Base-by-base conservation (phyloP, 1,284 basidiomycete species). In the Phlebopus sp. region DNA sequence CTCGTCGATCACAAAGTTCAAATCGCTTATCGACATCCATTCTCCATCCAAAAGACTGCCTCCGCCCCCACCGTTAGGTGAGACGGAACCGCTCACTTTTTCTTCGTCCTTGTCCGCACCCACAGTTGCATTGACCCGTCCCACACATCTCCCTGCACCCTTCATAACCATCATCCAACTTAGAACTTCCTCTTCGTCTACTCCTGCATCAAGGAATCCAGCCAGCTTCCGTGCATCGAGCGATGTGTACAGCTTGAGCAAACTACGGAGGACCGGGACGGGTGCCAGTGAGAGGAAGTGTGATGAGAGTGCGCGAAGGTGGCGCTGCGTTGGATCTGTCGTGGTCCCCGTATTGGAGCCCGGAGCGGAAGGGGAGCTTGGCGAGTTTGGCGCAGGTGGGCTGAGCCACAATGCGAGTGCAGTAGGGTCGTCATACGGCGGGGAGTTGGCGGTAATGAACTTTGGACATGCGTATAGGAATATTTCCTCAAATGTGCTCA, bases 101-200 rank as follows among this genome's bases (percentile, higher is more conserved):
- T 59, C 56, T 14, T 63, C 57, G 37, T 63, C 62, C 52, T 55
- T 66, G 38, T 64, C 62, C 0, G 44, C 27, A 8, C 55, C 55
- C 2, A 55, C 31, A 1, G 55, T 41, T 2, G 50, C 49, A 25
- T 49, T 62, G 37, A 66, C 76, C 2, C 84, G 72, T 56, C 84
- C 81, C 50, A 90, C 74, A 49, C 80, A 84, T 64, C 90, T 81
- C 58, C 88, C 91, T 1, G 85, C 84, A 55, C 88, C 86, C 75
- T 99, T 98, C 73, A 97, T 82, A 39, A 94, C 86, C 92, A 98
- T 97, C 78, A 98, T 82, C 78, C 95, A 91, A 72, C 96, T 90
- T 47, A 98, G 79, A 58, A 97, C 86, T 66, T 93, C 90, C 66
- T 98, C 95, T 71, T 98, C 94, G 58, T 92, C 90, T 18, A 65